These are phyloP conservation scores for Naematelia encephala DNA, from an alignment of 768 basidiomycete species.

Conservation along the genomic window DNA sequence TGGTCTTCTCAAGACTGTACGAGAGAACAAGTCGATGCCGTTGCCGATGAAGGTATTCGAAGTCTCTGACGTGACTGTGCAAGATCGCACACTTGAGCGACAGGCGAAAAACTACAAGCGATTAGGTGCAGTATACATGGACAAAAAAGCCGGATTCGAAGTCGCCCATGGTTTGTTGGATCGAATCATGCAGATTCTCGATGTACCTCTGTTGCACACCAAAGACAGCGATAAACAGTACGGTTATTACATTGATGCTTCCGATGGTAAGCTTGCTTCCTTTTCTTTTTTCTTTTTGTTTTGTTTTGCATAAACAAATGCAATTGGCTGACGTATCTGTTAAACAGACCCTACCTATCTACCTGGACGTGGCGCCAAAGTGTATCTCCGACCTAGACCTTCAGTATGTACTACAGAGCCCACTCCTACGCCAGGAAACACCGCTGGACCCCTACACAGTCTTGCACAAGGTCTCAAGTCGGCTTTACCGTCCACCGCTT, in stretches of 20 bases:
- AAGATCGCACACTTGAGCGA: conserved; percentile 67
- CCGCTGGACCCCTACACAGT: conserved; percentile 43
- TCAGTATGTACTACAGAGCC: conserved; percentile 16
- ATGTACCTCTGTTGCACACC: conserved; percentile 69
- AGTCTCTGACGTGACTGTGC: conserved; percentile 85
- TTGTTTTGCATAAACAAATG: neutral
- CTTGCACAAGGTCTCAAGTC: conserved; percentile 56
- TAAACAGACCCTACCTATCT: conserved; percentile 93
- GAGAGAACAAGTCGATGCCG: conserved; percentile 91
- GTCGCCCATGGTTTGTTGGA: conserved; percentile 92
- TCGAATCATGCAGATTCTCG: conserved; percentile 92
- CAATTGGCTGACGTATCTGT: conserved; percentile 6
- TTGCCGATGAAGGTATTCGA: conserved; percentile 93
- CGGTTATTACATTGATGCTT: conserved; percentile 91
- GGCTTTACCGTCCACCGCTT: conserved; percentile 28
- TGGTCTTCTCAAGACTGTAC: conserved; percentile 90
- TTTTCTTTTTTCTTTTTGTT: neutral
- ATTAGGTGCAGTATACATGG: conserved; percentile 90
- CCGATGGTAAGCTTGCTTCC: conserved; percentile 60
- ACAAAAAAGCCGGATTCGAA: conserved; percentile 95
- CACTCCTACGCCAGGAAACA: neutral
- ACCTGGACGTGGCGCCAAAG: conserved; percentile 87
- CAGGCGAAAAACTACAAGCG: conserved; percentile 71
- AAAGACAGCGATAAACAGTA: conserved; percentile 53
- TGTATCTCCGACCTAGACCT: conserved; percentile 68